phyloP scores from a whole-genome alignment of 352 stramenopile species.

The Pythium biforme region DNA sequence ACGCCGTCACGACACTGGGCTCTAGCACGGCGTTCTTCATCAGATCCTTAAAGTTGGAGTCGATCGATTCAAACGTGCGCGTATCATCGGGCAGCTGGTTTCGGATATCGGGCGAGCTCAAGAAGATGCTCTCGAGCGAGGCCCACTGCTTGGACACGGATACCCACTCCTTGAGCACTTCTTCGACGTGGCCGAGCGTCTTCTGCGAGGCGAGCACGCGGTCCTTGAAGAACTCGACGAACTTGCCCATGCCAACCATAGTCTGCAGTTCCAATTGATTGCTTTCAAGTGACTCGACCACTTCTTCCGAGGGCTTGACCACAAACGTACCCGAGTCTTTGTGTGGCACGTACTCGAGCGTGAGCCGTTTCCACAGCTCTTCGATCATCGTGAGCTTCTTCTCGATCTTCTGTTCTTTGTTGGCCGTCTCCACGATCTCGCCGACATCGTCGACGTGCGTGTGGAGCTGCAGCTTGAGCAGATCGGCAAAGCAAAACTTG shows the following conservation, averaged over 20 bases:
- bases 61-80: constrained; percentile 84
- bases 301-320: constrained; percentile 84
- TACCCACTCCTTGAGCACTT: constrained; percentile 87
- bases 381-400: constrained; percentile 90
- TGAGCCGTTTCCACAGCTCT: constrained; percentile 78
- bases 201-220: constrained; percentile 77
- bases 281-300: constrained; percentile 83
- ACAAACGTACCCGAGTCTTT: constrained; percentile 86
- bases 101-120: constrained; percentile 86
- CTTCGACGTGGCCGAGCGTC: constrained; percentile 80
- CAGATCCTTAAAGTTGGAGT: constrained; percentile 89
- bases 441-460: constrained; percentile 83
- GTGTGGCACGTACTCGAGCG: constrained; percentile 84
- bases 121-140: constrained; percentile 87
- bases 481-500: constrained; percentile 81
- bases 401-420: constrained; percentile 90
- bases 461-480: constrained; percentile 83
- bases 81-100: constrained; percentile 88
- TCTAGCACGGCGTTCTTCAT: constrained; percentile 91
- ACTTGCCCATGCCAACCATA: constrained; percentile 91
- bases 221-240: constrained; percentile 90
- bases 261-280: constrained; percentile 88
- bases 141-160: constrained; percentile 87
- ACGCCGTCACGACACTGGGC: constrained; percentile 76
- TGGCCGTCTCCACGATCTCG: constrained; percentile 86